Percentiles rank a stretch among this genome's conserved stretches.
These are phyloP conservation scores for Panus rudis DNA, from an alignment of 768 basidiomycete genomes.

Conservation along the genomic window DNA sequence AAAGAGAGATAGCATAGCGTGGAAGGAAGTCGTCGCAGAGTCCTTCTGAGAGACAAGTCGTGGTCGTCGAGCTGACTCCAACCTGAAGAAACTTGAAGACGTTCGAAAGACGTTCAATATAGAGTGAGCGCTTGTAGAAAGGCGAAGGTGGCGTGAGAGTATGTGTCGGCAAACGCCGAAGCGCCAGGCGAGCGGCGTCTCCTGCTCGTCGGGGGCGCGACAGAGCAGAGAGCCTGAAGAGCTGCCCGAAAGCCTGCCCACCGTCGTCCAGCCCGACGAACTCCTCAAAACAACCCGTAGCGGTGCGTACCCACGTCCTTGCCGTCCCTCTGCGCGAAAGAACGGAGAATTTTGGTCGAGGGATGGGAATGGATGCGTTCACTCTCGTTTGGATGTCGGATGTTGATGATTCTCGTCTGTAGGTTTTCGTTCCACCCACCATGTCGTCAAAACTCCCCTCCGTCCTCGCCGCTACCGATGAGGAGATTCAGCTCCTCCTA, in stretches of 20 bases:
- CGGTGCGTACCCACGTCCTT: constrained; percentile 30
- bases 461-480: constrained; percentile 88
- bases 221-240: constrained; percentile 8
- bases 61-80: too few relatives aligned
- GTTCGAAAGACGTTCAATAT: too few relatives aligned
- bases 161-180: constrained; percentile 1
- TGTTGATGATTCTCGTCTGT: constrained; percentile 25
- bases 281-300: constrained; percentile 29
- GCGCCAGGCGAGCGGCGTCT: constrained; percentile 5
- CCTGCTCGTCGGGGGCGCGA: constrained; percentile 10
- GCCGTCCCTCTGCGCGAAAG: constrained; percentile 15
- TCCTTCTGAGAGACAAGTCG: too few relatives aligned
- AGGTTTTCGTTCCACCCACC: constrained; percentile 24
- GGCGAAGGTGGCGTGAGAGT: constrained; percentile 6
- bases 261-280: constrained; percentile 36
- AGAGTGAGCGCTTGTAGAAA: neutral
- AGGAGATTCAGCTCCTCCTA: constrained; percentile 93
- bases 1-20: too few relatives aligned
- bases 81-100: too few relatives aligned
- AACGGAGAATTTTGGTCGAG: constrained; percentile 18
- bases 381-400: constrained; percentile 26
- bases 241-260: constrained; percentile 26
- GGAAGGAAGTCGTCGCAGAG: too few relatives aligned
- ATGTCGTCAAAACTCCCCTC: constrained; percentile 91
- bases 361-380: constrained; percentile 32